A percentile compares a stretch with the other conserved stretches of the same genome.
Evolutionary conservation across 495 filamentous ascomycete species (phyloP).

Genomic region (Bacidia rubella): DNA sequence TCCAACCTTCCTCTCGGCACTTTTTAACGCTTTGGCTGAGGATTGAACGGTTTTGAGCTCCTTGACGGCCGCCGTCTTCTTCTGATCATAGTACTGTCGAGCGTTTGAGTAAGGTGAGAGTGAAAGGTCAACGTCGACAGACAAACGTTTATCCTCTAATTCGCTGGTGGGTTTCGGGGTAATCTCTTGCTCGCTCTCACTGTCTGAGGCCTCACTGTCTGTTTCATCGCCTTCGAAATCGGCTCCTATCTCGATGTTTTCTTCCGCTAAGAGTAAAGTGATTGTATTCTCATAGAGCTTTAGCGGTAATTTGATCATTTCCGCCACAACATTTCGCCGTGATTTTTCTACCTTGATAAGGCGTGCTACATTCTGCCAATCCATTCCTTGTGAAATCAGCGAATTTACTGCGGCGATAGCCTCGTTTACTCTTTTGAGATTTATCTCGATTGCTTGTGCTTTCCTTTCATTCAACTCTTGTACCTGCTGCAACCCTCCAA

Average conservation of each 20-base stretch:
- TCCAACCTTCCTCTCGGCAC: slow-evolving; percentile 72
- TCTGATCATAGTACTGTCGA: slow-evolving; percentile 80
- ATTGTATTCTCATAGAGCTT: slow-evolving; percentile 81
- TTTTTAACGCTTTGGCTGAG: slow-evolving; percentile 74
- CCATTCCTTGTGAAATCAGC: slow-evolving; percentile 83
- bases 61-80: slow-evolving; percentile 68
- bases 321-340: slow-evolving; percentile 69
- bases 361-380: slow-evolving; percentile 82
- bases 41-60: slow-evolving; percentile 74
- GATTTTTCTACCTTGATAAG: slow-evolving; percentile 77
- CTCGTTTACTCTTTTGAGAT: slow-evolving; percentile 77
- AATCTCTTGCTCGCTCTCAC: slow-evolving; percentile 36
- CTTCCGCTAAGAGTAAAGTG: slow-evolving; percentile 65
- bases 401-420: slow-evolving; percentile 84
- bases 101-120: slow-evolving; percentile 80
- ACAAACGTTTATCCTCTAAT: slow-evolving; percentile 35
- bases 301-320: slow-evolving; percentile 74
- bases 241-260: slow-evolving; percentile 42
- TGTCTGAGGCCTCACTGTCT: slow-evolving; percentile 49
- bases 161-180: slow-evolving; percentile 20
- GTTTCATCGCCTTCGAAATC: slow-evolving; percentile 51
- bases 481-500: slow-evolving; percentile 64
- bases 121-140: slow-evolving; percentile 73
- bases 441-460: slow-evolving; percentile 78
- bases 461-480: slow-evolving; percentile 80